Evolutionary conservation across 352 stramenopile genomes (phyloP).

Genomic region (Pythium utonaiense): DNA sequence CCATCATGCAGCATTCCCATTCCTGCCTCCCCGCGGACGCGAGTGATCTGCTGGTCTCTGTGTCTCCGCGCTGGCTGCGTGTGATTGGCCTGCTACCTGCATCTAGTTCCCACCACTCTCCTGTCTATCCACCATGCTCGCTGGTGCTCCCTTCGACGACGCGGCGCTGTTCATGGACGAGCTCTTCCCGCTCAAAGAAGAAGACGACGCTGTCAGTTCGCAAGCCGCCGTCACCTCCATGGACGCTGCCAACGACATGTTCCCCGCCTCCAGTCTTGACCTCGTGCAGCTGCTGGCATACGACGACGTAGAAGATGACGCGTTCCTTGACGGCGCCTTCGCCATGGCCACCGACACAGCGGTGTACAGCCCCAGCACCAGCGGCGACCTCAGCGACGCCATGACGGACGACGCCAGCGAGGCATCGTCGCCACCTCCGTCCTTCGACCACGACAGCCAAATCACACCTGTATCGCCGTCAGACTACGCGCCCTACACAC

Average conservation of each 20-base stretch:
- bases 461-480: constrained; percentile 21
- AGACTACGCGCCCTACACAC: constrained; percentile 7
- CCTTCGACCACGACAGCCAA: constrained; percentile 25
- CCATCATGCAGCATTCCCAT: constrained; percentile 1
- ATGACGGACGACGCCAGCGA: constrained; percentile 42
- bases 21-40: constrained; percentile 5
- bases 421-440: constrained; percentile 39
- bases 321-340: constrained; percentile 16
- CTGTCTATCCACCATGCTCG: not conserved
- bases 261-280: constrained; percentile 19
- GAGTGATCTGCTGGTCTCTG: not conserved
- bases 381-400: constrained; percentile 40
- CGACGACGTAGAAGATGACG: constrained; percentile 26
- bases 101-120: not conserved
- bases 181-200: constrained; percentile 30
- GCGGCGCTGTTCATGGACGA: constrained; percentile 44
- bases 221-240: constrained; percentile 14
- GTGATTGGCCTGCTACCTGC: constrained; percentile 14
- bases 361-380: constrained; percentile 32
- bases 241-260: constrained; percentile 10
- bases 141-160: constrained; percentile 8
- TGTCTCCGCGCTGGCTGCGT: constrained; percentile 4
- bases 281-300: constrained; percentile 46
- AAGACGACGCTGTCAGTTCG: constrained; percentile 38
- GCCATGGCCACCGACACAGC: constrained; percentile 17